Evolutionary conservation across 148 eudicot species (phyloP).

Genomic region (Diospyros lotus): DNA sequence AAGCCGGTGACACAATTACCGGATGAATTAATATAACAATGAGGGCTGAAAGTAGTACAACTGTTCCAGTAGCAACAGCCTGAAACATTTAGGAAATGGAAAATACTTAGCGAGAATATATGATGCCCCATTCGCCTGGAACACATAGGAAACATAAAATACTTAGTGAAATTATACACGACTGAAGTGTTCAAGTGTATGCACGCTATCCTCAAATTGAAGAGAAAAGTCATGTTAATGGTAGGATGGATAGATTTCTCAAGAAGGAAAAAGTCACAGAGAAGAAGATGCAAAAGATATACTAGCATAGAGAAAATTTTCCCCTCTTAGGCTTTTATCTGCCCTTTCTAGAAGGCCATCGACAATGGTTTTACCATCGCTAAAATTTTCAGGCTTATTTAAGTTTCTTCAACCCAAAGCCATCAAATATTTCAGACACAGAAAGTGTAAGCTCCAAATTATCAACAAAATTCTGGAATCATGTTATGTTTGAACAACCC

Average conservation of each 20-base stretch:
- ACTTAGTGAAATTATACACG: not conserved
- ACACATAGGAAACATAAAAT: slow-evolving; percentile 5
- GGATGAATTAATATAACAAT: slow-evolving; percentile 43
- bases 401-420: too few relatives aligned
- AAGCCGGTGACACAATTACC: slow-evolving; percentile 61
- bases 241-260: too few relatives aligned
- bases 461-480: too few relatives aligned
- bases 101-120: not conserved
- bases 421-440: too few relatives aligned
- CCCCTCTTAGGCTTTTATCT: too few relatives aligned
- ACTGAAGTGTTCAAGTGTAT: not conserved
- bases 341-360: not conserved
- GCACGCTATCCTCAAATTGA: not conserved
- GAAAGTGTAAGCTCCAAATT: too few relatives aligned
- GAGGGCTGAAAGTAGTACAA: slow-evolving; percentile 47
- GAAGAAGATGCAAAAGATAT: too few relatives aligned
- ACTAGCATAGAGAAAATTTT: too few relatives aligned
- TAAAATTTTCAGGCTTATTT: not conserved
- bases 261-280: too few relatives aligned
- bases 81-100: slow-evolving; percentile 26
- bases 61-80: slow-evolving; percentile 50
- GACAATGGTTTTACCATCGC: not conserved
- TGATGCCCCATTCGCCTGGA: slow-evolving; percentile 32
- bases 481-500: too few relatives aligned
- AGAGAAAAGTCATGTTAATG: not conserved